Base-by-base conservation (phyloP, 345 rosid species). In the Bruguiera parviflora region DNA sequence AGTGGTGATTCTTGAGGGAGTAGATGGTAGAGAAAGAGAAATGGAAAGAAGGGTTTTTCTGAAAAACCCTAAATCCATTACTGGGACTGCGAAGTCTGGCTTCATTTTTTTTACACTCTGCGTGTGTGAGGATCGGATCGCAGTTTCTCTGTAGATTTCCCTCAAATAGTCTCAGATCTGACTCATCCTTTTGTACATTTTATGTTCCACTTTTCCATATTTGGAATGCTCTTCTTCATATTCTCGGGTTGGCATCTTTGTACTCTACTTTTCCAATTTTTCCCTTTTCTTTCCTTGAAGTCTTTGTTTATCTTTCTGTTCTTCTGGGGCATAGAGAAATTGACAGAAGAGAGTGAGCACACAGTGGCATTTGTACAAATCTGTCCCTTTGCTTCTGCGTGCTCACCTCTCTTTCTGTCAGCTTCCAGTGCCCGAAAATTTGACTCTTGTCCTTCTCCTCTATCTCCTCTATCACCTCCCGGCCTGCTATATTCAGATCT, bases 291-390 rank as follows among this genome's bases (percentile, higher is more conserved):
- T 11, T 43, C 15, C 19, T 3, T 43, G 18, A 43, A 43, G 49
- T 11, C 37, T 43, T 13, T 27, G 24, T 4, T 8, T 16, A 25
- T 39, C n/a, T 64, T 65, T 39, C 57, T 35, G 29, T 32, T 46
- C 25, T 72, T 65, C 66, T 65, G 85, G 80, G 77, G 75, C 81
- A 77, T 68, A 32, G 89, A 37, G 89, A 89, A 89, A 78, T 83
- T 92, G 98, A 92, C 98, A 92, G 98, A 92, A 92, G 98, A 92
- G 98, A 92, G 98, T 89, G 98, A 89, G 98, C 98, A 92, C 96
- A 83, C 92, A 88, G 88, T 80, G 84, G 87, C 84, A 81, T 71
- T 84, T 78, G 89, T 86, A 89, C 84, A 76, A 75, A 57, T 33
- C 60, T 84, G 81, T 89, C 83, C 87, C 65, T 53, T 71, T 92